phyloP scores from a whole-genome alignment of 2,329 filamentous ascomycete genomes.

The Fusarium transvaalense region DNA sequence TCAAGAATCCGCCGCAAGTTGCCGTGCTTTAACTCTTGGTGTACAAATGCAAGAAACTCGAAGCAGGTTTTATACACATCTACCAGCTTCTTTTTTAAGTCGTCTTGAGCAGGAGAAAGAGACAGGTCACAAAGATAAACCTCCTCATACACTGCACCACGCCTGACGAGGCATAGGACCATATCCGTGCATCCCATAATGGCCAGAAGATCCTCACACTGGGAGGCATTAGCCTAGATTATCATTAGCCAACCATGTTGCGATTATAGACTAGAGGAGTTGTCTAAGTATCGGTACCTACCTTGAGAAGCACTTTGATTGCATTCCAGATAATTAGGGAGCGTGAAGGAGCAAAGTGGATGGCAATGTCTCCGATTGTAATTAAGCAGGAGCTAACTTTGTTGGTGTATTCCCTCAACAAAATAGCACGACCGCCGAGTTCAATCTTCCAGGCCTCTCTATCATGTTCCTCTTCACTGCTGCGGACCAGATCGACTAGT shows the following conservation, averaged over 20 bases:
- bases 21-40: neutral
- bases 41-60: neutral
- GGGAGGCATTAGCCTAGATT: neutral
- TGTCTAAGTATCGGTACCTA: too few relatives aligned
- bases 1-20: neutral
- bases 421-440: fast-evolving
- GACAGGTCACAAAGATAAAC: neutral
- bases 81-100: neutral
- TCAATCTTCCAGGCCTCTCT: neutral
- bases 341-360: neutral
- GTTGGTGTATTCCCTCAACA: neutral
- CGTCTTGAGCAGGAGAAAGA: neutral
- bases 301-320: neutral
- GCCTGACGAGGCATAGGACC: neutral
- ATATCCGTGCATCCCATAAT: neutral
- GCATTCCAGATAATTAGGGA: neutral
- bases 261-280: too few relatives aligned
- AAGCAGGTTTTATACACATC: neutral
- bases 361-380: neutral
- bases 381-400: neutral
- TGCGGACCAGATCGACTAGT: neutral
- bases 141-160: neutral
- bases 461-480: neutral
- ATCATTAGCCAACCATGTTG: neutral
- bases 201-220: neutral